Evolutionary conservation across 129 eudicot genomes (phyloP), one percentile per base, ranked within the genome.

Genomic region (Artemisia annua): DNA sequence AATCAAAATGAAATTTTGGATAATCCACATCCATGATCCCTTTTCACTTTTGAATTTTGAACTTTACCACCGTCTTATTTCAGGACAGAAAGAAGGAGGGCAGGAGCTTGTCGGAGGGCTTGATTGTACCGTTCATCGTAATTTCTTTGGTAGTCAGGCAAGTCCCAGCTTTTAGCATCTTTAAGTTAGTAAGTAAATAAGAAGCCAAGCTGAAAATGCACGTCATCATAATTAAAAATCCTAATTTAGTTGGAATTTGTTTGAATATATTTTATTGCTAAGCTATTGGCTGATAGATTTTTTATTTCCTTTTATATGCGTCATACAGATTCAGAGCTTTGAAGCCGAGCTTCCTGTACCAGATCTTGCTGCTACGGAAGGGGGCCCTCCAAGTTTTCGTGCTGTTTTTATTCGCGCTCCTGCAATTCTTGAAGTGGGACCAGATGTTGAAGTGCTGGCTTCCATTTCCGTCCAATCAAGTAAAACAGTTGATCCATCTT

Each of bases 131-230:
- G 98, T 94, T 52, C 96, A 90, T 51, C 85, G 98, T 20, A 94
- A 94, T 74, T 90, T 90, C 88, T 90, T 94, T 87, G 98, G 97
- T 70, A 93, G 98, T 74, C 98, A 93, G 98, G 98, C 88, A 75
- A 61, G 63, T 22, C 35, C 15, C 65, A 3, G 35, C 51, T 32
- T 48, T 28, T 69, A 4, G 24, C n/a, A 35, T 11, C 66, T 57
- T 35, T 9, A 50, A 39, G 46, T 39, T 39, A 7, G 0, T 39
- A 7, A 39, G 7, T 13, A 44, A 58, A 20, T 62, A 26, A 63
- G 15, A 53, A 73, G 32, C 39, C 35, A 20, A n/a, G 30, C 48
- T 17, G 30, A 48, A 73, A 55, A 6, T 61, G 62, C 14, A 50
- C 56, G 4, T 51, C 15, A 6, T 39, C 15, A 2, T 22, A 59